These are phyloP conservation scores for Mycena amicta DNA, from an alignment of 768 basidiomycete genomes.

Conservation along the genomic window DNA sequence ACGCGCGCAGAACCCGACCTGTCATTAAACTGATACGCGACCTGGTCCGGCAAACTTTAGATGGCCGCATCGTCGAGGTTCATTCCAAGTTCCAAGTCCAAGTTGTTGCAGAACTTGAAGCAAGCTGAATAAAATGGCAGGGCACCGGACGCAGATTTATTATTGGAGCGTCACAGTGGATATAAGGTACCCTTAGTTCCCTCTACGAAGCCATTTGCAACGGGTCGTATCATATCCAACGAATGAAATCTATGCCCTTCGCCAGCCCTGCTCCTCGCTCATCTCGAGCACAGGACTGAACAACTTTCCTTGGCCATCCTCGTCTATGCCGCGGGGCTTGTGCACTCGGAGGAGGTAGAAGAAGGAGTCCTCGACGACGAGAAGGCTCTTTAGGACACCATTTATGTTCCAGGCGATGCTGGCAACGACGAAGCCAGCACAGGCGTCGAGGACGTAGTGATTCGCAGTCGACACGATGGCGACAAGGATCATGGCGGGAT, in stretches of 20 bases:
- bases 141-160: no score
- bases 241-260: slow-evolving; percentile 4
- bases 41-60: no score
- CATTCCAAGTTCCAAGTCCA: no score
- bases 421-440: slow-evolving; percentile 20
- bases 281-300: slow-evolving; percentile 23
- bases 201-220: no score
- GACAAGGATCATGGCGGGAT: slow-evolving; percentile 20
- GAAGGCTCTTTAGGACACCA: slow-evolving; percentile 19
- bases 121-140: no score
- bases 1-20: no score
- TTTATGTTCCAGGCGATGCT: slow-evolving; percentile 24
- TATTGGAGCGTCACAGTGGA: no score
- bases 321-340: slow-evolving; percentile 21
- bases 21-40: no score
- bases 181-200: no score
- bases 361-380: slow-evolving; percentile 16
- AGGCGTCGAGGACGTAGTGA: slow-evolving; percentile 23
- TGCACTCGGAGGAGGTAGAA: slow-evolving; percentile 21
- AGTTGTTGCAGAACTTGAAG: no score
- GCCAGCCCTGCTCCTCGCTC: slow-evolving; percentile 20
- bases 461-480: slow-evolving; percentile 23
- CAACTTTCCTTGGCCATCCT: slow-evolving; percentile 4
- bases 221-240: no score
- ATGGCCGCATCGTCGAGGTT: no score